Percentiles rank a stretch among this genome's conserved stretches.
phyloP scores from a whole-genome alignment of 2,329 filamentous ascomycete genomes.

The Cladorrhinum sp. region DNA sequence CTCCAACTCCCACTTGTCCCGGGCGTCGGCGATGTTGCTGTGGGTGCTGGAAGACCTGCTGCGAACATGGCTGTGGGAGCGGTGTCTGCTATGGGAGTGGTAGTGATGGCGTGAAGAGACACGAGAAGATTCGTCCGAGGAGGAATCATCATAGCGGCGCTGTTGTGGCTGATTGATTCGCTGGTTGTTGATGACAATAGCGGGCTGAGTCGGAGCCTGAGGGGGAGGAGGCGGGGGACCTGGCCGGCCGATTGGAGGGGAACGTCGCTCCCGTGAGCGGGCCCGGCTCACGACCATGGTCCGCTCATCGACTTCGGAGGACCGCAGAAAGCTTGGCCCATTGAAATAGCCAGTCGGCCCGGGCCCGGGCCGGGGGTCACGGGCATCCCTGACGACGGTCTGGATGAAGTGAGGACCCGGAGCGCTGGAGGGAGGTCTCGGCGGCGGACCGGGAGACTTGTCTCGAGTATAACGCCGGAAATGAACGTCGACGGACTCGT shows the following conservation, averaged over 20 bases:
- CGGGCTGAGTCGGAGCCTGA: conserved; percentile 32
- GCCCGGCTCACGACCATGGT: conserved; percentile 45
- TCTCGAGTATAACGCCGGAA: conserved; percentile 37
- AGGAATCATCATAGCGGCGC: conserved; percentile 30
- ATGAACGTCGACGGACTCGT: conserved; percentile 54
- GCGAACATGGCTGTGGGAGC: conserved; percentile 34
- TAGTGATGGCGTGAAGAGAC: conserved; percentile 34
- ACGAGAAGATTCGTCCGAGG: conserved; percentile 39
- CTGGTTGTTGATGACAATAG: conserved; percentile 57
- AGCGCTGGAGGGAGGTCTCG: conserved; percentile 20
- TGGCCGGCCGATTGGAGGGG: conserved; percentile 35
- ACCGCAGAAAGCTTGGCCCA: conserved; percentile 35
- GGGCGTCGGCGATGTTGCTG: conserved; percentile 32
- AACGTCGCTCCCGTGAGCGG: conserved; percentile 46
- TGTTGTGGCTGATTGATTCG: conserved; percentile 47
- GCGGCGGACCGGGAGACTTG: conserved; percentile 30
- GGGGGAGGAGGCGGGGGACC: conserved; percentile 31
- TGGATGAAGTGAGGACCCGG: conserved; percentile 46
- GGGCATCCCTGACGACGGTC: conserved; percentile 23
- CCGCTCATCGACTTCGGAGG: conserved; percentile 38
- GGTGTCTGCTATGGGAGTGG: conserved; percentile 33
- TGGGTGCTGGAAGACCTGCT: conserved; percentile 28
- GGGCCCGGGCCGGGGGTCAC: conserved; percentile 35
- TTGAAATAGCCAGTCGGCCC: conserved; percentile 40
- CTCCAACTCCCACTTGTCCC: conserved; percentile 34